phyloP scores from a whole-genome alignment of 2,329 filamentous ascomycete genomes.

The Clarireedia monteithiana region DNA sequence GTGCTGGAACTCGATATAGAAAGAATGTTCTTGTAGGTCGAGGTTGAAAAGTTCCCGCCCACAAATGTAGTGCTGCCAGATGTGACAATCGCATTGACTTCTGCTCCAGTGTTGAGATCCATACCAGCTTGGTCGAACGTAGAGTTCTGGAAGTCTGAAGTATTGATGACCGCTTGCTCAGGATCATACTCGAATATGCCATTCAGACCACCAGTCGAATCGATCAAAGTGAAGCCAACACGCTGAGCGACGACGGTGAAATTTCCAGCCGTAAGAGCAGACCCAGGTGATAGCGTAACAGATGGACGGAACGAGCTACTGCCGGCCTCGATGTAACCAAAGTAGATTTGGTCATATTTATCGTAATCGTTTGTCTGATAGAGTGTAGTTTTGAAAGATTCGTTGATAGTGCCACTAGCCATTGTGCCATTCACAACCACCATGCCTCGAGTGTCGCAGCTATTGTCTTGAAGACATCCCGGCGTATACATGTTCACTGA shows the following conservation, averaged over 20 bases:
- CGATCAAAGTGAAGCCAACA: slow-evolving; percentile 68
- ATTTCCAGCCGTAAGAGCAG: slow-evolving; percentile 45
- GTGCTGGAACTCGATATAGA: slow-evolving; percentile 58
- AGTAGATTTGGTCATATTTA: slow-evolving; percentile 92
- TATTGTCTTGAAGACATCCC: slow-evolving; percentile 73
- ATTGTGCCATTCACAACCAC: slow-evolving; percentile 75
- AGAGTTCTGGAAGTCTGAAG: slow-evolving; percentile 59
- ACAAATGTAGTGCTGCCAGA: slow-evolving; percentile 61
- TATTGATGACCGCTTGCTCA: slow-evolving; percentile 46
- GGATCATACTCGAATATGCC: slow-evolving; percentile 87
- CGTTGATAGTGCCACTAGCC: slow-evolving; percentile 39
- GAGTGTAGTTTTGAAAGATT: slow-evolving; percentile 52
- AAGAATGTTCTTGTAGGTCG: slow-evolving; percentile 66
- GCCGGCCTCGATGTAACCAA: slow-evolving; percentile 72
- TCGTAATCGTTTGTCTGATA: slow-evolving; percentile 94
- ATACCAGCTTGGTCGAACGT: slow-evolving; percentile 70
- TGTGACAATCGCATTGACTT: slow-evolving; percentile 61
- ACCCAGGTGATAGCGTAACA: slow-evolving; percentile 66
- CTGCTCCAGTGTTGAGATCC: slow-evolving; percentile 58
- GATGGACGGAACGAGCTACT: slow-evolving; percentile 67
- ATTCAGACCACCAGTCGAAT: slow-evolving; percentile 74
- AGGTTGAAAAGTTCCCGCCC: slow-evolving; percentile 75
- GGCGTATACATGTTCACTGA: slow-evolving; percentile 87
- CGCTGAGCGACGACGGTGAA: slow-evolving; percentile 84
- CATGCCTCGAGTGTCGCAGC: slow-evolving; percentile 67